Evolutionary conservation across 805 yeast genomes (phyloP).

Genomic region (Starmerella bombi): DNA sequence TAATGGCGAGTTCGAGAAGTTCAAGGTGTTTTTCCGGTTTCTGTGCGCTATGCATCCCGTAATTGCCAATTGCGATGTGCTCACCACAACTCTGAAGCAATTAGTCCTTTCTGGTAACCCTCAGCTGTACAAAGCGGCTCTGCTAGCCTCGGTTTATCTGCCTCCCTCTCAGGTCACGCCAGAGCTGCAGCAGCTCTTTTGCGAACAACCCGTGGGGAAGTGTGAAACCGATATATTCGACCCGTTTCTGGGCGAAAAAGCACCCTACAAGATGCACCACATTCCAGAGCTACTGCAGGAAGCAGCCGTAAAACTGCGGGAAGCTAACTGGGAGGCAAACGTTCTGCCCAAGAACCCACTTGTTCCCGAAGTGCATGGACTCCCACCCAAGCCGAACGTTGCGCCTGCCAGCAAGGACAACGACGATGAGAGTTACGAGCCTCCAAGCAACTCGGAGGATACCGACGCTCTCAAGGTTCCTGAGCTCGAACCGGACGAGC

Average conservation of each 20-base stretch:
- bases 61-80: slow-evolving; percentile 35
- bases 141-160: slow-evolving; percentile 17
- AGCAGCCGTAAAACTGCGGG: slow-evolving; percentile 17
- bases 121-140: slow-evolving; percentile 13
- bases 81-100: slow-evolving; percentile 15
- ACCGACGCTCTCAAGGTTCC: neutral
- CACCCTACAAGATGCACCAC: slow-evolving; percentile 28
- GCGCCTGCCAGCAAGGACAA: slow-evolving; percentile 1
- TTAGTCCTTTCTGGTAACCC: slow-evolving; percentile 22
- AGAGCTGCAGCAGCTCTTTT: slow-evolving; percentile 10
- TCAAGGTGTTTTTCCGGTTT: slow-evolving; percentile 60
- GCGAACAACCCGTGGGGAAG: neutral
- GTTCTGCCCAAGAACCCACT: slow-evolving; percentile 17
- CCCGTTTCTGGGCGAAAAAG: slow-evolving; percentile 15
- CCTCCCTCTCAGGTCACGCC: neutral
- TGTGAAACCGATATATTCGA: slow-evolving; percentile 2
- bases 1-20: slow-evolving; percentile 41
- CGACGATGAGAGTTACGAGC: slow-evolving; percentile 1
- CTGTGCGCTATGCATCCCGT: slow-evolving; percentile 53
- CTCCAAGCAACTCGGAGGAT: neutral
- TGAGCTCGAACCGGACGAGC: neutral
- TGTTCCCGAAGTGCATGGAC: slow-evolving; percentile 2
- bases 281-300: slow-evolving; percentile 17
- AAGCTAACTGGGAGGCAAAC: slow-evolving; percentile 20
- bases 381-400: neutral